Base-by-base conservation (phyloP, 257 asterid genomes). In the Scutellaria minor region DNA sequence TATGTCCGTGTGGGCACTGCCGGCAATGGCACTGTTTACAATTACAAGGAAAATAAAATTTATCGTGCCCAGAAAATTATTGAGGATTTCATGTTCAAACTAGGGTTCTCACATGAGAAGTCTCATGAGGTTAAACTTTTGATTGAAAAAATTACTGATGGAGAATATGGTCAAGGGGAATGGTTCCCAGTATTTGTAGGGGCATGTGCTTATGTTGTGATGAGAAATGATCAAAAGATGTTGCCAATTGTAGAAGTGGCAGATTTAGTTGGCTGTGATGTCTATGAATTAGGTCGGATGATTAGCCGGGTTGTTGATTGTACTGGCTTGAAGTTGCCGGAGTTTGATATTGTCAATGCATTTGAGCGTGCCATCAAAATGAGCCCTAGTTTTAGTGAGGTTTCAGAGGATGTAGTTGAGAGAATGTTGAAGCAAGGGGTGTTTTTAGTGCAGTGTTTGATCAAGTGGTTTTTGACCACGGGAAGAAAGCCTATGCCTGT, bases 391-490 rank as follows among this genome's bases (percentile, higher is more conserved):
- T 84, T 88, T 67, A 9, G 62, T 37, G 42, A 35, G 40, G 79
- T 86, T 39, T 40, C 83, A 0, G 75, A 74, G 73, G 96, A 89
- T 69, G 37, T 80, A 68, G 45, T 74, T 22, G 10, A 61, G 67
- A 80, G 72, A 71, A 89, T 93, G 89, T 59, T 77, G 81, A 81
- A 88, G 72, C 97, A 93, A 65, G 98, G 97, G 42, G 85, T 86
- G 54, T 85, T 91, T 78, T 67, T 94, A 79, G 65, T 94, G 76
- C 96, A 94, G 79, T 91, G 97, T 77, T 84, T 93, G 81, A 83
- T 89, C 77, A 94, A 91, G 79, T 94, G 96, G 97, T 91, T 78
- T 68, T 71, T 94, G 47, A 91, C 95, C 6, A 91, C 97, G 0
- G 97, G 96, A 48, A 84, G 95, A 79, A 78, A 83, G 70, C 97